These are phyloP conservation scores for Lentinula aciculospora DNA, from an alignment of 768 basidiomycete species.

Conservation along the genomic window DNA sequence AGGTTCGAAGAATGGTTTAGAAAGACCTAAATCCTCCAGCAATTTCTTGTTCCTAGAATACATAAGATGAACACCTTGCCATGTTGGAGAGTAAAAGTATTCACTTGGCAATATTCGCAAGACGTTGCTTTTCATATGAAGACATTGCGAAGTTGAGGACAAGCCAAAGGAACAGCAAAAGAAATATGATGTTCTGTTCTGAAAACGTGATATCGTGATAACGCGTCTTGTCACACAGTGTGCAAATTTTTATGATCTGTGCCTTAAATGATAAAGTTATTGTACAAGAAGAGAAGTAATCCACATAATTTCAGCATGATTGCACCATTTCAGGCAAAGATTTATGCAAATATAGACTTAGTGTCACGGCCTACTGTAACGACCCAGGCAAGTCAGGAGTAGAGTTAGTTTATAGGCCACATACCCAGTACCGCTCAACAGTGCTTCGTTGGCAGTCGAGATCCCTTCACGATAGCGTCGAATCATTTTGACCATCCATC, in stretches of 20 bases:
- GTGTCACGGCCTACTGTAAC: no score
- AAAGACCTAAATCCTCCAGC: constrained; percentile 37
- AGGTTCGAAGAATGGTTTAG: constrained; percentile 42
- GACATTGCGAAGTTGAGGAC: neutral
- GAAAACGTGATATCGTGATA: neutral
- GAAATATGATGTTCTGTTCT: neutral
- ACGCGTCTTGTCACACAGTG: neutral
- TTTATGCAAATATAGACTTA: no score
- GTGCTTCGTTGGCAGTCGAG: no score
- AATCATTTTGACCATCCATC: neutral
- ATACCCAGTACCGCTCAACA: no score
- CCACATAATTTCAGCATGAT: no score
- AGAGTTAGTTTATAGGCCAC: no score
- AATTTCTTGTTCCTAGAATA: constrained; percentile 33
- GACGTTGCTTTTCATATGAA: constrained; percentile 27
- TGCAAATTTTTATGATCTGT: no score
- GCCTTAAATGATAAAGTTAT: no score
- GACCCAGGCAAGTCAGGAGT: no score
- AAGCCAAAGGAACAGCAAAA: neutral
- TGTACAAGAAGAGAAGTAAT: no score
- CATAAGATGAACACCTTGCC: neutral
- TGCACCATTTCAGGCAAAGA: no score
- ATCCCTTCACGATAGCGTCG: no score
- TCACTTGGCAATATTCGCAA: constrained; percentile 23
- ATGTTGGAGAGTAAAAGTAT: neutral